These are phyloP conservation scores for Neofusicoccum sp. DNA, from an alignment of 2,329 filamentous ascomycete species.

Conservation along the genomic window DNA sequence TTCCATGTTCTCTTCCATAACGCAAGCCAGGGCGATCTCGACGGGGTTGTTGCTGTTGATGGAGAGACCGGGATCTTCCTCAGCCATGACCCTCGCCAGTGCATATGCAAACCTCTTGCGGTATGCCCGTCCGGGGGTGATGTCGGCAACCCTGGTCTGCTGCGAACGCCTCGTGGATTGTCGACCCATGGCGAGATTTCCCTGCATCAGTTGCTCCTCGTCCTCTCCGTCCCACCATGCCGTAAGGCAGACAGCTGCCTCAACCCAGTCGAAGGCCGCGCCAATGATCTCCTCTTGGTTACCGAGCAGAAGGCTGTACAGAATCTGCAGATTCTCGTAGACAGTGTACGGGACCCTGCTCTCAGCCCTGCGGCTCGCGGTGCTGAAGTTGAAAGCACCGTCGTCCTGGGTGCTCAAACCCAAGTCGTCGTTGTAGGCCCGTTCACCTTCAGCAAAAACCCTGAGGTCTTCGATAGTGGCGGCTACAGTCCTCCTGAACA, in stretches of 20 bases:
- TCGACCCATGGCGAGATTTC: slow-evolving; percentile 46
- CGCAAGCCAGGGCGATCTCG: slow-evolving; percentile 77
- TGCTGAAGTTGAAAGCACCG: slow-evolving; percentile 60
- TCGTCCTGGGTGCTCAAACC: slow-evolving; percentile 39
- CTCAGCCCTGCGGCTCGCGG: slow-evolving; percentile 69
- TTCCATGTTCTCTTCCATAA: slow-evolving; percentile 79
- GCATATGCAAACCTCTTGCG: slow-evolving; percentile 54
- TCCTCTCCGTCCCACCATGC: slow-evolving; percentile 89
- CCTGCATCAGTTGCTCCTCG: slow-evolving; percentile 40
- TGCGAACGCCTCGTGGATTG: slow-evolving; percentile 40
- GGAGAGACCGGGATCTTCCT: slow-evolving; percentile 65
- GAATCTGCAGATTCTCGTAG: slow-evolving; percentile 76
- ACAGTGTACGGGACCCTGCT: slow-evolving; percentile 87
- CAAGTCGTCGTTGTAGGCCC: slow-evolving; percentile 49
- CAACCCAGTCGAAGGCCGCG: slow-evolving; percentile 84
- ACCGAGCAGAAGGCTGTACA: slow-evolving; percentile 81
- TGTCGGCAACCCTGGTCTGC: slow-evolving; percentile 47
- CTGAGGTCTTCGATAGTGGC: slow-evolving; percentile 69
- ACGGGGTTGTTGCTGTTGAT: slow-evolving; percentile 73
- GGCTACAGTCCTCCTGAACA: slow-evolving; percentile 75
- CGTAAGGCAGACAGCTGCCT: slow-evolving; percentile 78
- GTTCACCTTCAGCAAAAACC: slow-evolving; percentile 74
- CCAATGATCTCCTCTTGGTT: slow-evolving; percentile 72
- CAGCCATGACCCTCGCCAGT: slow-evolving; percentile 48
- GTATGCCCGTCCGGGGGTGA: slow-evolving; percentile 65